Base-by-base conservation (phyloP, 164 flowering plant species). In the Sextonia rubra region DNA sequence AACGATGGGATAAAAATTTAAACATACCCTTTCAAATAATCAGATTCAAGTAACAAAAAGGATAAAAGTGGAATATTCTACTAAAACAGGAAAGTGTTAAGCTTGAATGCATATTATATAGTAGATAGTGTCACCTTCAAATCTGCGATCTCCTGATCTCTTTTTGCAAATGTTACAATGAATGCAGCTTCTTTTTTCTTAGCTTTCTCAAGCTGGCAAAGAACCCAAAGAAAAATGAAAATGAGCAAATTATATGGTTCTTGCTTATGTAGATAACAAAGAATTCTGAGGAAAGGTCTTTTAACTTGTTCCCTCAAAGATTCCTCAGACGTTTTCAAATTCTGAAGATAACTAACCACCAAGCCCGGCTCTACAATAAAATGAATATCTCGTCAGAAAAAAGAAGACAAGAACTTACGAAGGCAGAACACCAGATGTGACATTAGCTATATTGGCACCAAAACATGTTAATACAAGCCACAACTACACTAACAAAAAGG, bases 171-270 rank as follows among this genome's bases (percentile, higher is more conserved):
- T 30, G 97, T 92, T 30, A 93, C 98, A 76, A 92, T 90, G 76
- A 94, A 92, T 56, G 98, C 98, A 83, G 96, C 99, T 86, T 96
- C 99, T 77, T 96, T 96, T 77, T 91, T 96, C 88, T 88, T 96
- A 74, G 97, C 97, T 80, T 89, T 96, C 72, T 96, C 99, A 71
- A 93, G 84, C 98, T 96, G 83, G 37, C 18, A 69, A 72, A 1
- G 58, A 77, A 71, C 72, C 60, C 47, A 6, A 20, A 15, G 26
- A 12, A 65, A 49, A 18, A 48, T 58, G 52, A 30, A 70, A 30
- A 18, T 22, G 32, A 4, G 18, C 17, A 37, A 20, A 15, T 11
- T 22, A 8, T 15, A 30, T 44, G 26, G 20, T 22, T 18, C 56
- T 5, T 47, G 44, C 37, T 48, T 25, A 20, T 37, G 75, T 60